A percentile compares a stretch with the other conserved stretches of the same genome.
Conservation (phyloP, 352 stramenopile species). For the Globisporangium apiculatum region DNA sequence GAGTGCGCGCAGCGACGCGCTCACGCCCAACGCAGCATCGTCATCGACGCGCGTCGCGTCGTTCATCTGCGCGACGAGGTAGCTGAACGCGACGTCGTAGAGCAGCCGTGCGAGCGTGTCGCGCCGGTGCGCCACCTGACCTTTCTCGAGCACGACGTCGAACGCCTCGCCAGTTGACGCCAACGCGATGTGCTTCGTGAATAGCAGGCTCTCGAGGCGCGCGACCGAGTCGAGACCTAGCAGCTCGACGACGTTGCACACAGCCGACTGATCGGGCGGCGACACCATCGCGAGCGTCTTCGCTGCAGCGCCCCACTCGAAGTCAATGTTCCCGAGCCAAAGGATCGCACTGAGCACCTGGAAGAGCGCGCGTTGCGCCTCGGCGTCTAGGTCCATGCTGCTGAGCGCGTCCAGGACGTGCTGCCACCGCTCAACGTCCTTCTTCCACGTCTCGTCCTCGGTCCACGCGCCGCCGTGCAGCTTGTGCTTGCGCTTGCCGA, state of each 20-base stretch:
- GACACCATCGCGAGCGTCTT: conserved; percentile 26
- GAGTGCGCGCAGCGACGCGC: conserved; percentile 15
- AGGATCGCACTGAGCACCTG: conserved; percentile 56
- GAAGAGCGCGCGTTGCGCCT: conserved; percentile 48
- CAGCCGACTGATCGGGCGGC: conserved; percentile 10
- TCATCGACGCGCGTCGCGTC: conserved; percentile 22
- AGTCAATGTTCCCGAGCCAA: conserved; percentile 64
- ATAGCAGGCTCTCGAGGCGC: conserved; percentile 32
- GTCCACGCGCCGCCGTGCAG: conserved; percentile 19
- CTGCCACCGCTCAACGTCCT: conserved; percentile 57
- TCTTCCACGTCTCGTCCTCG: conserved; percentile 39
- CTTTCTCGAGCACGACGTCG: conserved; percentile 37
- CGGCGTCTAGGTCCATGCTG: conserved; percentile 26
- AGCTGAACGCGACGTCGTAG: conserved; percentile 44
- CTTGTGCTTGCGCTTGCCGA: conserved; percentile 31
- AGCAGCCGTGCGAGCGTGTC: conserved; percentile 55
- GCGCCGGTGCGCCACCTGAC: conserved; percentile 35
- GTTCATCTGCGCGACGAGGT: conserved; percentile 44
- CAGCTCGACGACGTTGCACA: conserved; percentile 22
- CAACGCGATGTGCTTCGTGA: conserved; percentile 36
- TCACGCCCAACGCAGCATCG: conserved; percentile 3
- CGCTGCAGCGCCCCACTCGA: conserved; percentile 18
- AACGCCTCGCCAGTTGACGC: conserved; percentile 44
- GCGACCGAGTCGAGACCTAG: conserved; percentile 24
- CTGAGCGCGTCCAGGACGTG: conserved; percentile 46